Evolutionary conservation across 1,284 basidiomycete genomes (phyloP), one percentile per base, ranked within the genome.

Genomic region (Volvariella volvacea): DNA sequence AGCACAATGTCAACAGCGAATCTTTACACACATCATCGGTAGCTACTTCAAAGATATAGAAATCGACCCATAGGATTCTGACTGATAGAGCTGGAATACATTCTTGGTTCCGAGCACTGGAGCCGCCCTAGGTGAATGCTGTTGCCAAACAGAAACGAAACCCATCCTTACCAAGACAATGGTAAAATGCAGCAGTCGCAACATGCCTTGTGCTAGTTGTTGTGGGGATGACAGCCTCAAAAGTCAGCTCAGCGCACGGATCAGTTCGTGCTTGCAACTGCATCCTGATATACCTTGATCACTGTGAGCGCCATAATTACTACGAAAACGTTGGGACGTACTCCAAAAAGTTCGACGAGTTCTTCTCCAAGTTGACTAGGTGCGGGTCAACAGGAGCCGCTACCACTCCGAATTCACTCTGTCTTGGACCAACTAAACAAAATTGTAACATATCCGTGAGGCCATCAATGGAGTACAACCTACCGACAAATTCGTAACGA

Each of bases 281-380:
- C 81, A 88, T 87, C 58, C 78, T 84, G 31, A 75, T 76, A 56
- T 89, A 89, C 65, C 87, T 89, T 19, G 32, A 36, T 25, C 8
- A 19, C 36, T 3, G 19, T 10, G 36, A 16, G 31, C 52, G 22
- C 21, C 43, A 32, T 16, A 22, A 19, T 37, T 36, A 16, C 34
- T 36, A 8, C 6, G 15, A 4, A 15, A 16, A 28, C 22, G 33
- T 28, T 42, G 14, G 9, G 17, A 59, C 74, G 55, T 49, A 88
- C 88, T 87, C 84, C 12, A 89, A 58, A 59, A 89, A 90, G 55
- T 89, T 84, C 53, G 74, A 73, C 2, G 86, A 87, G 50, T 84
- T 83, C 51, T 73, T 76, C 58, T 89, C 88, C 17, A 90, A 65
- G 9, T 76, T 74, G 22, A 75, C 56, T 16, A 74, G 56, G 54